Conservation (phyloP, 352 stramenopile genomes). For the Pythium volutum region DNA sequence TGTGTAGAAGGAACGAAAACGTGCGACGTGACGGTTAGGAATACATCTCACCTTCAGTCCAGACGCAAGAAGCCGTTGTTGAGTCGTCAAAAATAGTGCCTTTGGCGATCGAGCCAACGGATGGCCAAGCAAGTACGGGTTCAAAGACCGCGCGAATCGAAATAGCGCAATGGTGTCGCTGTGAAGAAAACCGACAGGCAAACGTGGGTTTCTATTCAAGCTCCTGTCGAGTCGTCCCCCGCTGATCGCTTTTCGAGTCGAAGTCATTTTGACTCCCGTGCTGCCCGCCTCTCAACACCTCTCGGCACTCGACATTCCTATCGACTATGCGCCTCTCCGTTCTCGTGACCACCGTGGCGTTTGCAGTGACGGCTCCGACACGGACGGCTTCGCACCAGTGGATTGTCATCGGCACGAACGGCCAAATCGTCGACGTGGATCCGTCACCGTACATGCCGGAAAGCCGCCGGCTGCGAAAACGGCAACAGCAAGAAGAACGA, state of each 20-base stretch:
- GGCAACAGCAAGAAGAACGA: neutral
- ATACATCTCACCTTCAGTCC: neutral
- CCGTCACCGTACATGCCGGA: constrained; percentile 9
- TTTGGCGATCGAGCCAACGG: neutral
- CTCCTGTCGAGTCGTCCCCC: too few relatives aligned
- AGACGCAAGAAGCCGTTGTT: neutral
- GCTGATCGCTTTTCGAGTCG: neutral
- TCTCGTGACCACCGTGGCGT: neutral
- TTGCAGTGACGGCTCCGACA: too few relatives aligned
- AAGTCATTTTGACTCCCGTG: neutral
- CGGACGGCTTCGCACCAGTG: neutral
- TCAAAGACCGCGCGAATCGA: too few relatives aligned
- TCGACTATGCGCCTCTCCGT: neutral
- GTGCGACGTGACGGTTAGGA: neutral
- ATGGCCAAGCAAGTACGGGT: too few relatives aligned
- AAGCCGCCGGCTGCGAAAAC: constrained; percentile 1
- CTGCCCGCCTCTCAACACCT: too few relatives aligned
- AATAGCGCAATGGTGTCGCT: too few relatives aligned
- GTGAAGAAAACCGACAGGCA: neutral
- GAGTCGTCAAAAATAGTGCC: neutral
- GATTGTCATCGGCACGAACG: constrained; percentile 20
- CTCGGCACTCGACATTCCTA: neutral
- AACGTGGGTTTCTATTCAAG: too few relatives aligned
- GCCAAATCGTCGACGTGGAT: constrained; percentile 17
- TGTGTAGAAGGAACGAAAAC: neutral